Percentiles rank a stretch among this genome's conserved stretches.
Conservation (phyloP, 345 rosid genomes). For the Sapria himalayana region DNA sequence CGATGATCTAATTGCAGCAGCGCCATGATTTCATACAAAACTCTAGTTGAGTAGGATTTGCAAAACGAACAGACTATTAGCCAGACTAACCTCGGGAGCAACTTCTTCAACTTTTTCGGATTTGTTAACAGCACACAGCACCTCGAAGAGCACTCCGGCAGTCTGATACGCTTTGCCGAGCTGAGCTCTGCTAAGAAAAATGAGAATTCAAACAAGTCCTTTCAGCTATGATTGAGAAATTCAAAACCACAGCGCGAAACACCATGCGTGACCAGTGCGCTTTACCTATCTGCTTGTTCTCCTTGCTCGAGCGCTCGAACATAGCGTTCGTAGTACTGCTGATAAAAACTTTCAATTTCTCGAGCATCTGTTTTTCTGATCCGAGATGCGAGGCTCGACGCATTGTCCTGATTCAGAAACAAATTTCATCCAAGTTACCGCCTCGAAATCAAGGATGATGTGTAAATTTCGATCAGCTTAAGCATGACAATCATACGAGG, state of each 20-base stretch:
- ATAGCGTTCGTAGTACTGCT: constrained; percentile 79
- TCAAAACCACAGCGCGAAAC: no score
- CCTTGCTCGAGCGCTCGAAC: constrained; percentile 85
- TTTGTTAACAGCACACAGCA: constrained; percentile 91
- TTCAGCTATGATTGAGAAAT: no score
- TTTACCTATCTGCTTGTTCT: constrained; percentile 94
- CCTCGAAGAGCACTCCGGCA: constrained; percentile 95
- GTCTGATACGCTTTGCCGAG: constrained; percentile 98
- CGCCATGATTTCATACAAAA: constrained; percentile 4
- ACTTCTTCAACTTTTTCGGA: constrained; percentile 97
- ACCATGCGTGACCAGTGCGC: no score
- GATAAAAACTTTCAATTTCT: constrained; percentile 86
- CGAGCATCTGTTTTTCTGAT: constrained; percentile 84
- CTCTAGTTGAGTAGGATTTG: background rate
- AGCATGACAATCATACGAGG: no score
- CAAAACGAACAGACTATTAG: background rate
- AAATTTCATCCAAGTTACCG: constrained; percentile 6
- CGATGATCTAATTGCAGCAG: constrained; percentile 53
- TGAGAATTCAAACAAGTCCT: no score
- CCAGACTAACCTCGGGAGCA: constrained; percentile 74
- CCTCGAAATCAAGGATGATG: no score
- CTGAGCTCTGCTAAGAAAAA: constrained; percentile 55
- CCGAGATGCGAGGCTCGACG: constrained; percentile 88
- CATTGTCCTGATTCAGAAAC: constrained; percentile 40
- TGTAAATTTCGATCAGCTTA: no score